phyloP scores from a whole-genome alignment of 371 early-diverging fungal genomes.

The Mucor lusitanicus region DNA sequence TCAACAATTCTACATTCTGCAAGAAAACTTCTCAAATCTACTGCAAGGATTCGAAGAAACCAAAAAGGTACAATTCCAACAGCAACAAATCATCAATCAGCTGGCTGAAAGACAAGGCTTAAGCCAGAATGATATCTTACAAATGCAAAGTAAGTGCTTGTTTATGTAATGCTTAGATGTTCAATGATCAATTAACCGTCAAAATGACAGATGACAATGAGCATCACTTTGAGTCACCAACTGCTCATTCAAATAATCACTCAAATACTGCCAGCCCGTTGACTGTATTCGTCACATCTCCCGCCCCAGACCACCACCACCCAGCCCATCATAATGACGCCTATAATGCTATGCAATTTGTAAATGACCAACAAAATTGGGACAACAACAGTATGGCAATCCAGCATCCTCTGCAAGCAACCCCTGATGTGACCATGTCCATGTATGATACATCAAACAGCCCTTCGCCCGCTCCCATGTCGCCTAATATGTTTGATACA shows the following conservation, averaged over 20 bases:
- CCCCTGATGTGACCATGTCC: conserved; percentile 18
- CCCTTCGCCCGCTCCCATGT: conserved; percentile 6
- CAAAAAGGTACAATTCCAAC: conserved; percentile 54
- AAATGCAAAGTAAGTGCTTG: conserved; percentile 3
- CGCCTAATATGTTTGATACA: conserved; percentile 12
- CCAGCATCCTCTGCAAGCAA: conserved; percentile 7
- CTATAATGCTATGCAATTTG: conserved; percentile 13
- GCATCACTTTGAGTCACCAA: background rate
- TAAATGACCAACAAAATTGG: background rate
- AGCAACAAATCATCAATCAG: conserved; percentile 49
- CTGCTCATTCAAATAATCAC: background rate
- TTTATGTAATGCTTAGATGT: background rate
- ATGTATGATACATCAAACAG: conserved; percentile 15
- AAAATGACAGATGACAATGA: background rate
- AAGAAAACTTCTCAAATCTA: conserved; percentile 64
- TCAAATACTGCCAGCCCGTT: conserved; percentile 6
- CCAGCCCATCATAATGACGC: background rate
- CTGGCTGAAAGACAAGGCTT: conserved; percentile 24
- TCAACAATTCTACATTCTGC: conserved; percentile 64
- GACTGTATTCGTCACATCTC: conserved; percentile 14
- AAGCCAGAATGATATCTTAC: background rate
- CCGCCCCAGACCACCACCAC: background rate
- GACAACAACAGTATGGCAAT: background rate
- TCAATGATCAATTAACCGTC: background rate
- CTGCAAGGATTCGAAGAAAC: conserved; percentile 67